A percentile compares a stretch with the other conserved stretches of the same genome.
Conservation (phyloP, 2,329 filamentous ascomycete genomes). For the Pyrenophora teres region DNA sequence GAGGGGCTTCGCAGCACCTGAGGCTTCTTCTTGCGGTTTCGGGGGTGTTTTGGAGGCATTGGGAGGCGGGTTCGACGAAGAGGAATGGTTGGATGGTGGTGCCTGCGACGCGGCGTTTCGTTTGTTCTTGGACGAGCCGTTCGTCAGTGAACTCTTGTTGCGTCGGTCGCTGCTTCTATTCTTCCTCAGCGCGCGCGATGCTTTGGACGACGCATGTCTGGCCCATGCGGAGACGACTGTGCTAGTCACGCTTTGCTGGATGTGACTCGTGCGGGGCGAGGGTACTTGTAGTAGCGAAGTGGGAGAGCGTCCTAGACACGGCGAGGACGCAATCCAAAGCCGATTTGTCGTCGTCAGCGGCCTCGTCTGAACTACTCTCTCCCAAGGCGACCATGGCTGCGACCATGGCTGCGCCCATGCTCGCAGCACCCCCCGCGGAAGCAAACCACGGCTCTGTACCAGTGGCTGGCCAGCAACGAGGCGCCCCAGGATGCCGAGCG, state of each 20-base stretch:
- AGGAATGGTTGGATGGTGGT: conserved; percentile 40
- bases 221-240: conserved; percentile 38
- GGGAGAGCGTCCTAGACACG: conserved; percentile 17
- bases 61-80: conserved; percentile 36
- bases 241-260: conserved; percentile 29
- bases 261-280: conserved; percentile 4
- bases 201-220: conserved; percentile 34
- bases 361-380: conserved; percentile 4
- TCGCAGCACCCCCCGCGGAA: conserved; percentile 19
- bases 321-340: conserved; percentile 11
- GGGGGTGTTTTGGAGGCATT: conserved; percentile 14
- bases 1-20: conserved; percentile 50
- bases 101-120: conserved; percentile 17
- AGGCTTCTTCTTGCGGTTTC: conserved; percentile 27
- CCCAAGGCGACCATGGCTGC: conserved; percentile 12
- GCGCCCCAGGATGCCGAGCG: conserved; percentile 41
- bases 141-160: conserved; percentile 46
- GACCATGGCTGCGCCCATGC: conserved; percentile 16
- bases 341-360: conserved; percentile 4
- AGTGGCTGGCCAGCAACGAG: conserved; percentile 35
- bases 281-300: conserved; percentile 15
- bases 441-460: conserved; percentile 15
- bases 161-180: conserved; percentile 29
- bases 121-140: conserved; percentile 31
- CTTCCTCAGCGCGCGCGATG: conserved; percentile 20